These are phyloP conservation scores for Irpex sp. DNA, from an alignment of 1,284 basidiomycete genomes.

Conservation along the genomic window DNA sequence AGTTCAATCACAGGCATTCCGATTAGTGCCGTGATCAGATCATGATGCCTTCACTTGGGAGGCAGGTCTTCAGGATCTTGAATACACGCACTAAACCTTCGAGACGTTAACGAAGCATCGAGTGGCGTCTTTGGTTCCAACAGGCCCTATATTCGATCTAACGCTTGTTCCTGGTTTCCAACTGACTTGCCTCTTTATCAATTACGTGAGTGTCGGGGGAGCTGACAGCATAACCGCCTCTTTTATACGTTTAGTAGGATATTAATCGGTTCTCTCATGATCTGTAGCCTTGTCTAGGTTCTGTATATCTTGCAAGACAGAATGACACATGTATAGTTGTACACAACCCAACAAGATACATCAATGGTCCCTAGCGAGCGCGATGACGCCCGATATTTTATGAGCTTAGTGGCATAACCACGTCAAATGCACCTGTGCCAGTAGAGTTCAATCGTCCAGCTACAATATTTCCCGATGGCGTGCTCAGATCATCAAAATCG, in stretches of 20 bases:
- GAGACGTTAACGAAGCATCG: background rate
- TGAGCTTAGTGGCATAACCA: constrained; percentile 49
- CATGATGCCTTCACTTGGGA: background rate
- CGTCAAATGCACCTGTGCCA: constrained; percentile 88
- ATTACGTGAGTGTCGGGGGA: background rate
- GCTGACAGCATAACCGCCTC: background rate
- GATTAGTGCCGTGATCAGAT: background rate
- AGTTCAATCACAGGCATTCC: background rate
- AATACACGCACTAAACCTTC: background rate
- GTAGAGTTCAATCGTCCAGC: constrained; percentile 78
- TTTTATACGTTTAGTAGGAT: background rate
- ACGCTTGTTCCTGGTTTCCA: background rate
- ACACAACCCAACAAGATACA: background rate
- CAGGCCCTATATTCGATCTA: background rate
- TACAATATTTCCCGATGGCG: constrained; percentile 89
- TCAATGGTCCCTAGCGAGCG: background rate
- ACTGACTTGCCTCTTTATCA: background rate
- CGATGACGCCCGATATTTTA: background rate
- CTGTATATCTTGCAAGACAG: background rate
- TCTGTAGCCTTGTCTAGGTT: background rate
- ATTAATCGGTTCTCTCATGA: background rate
- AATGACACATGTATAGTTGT: background rate
- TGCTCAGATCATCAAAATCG: constrained; percentile 89
- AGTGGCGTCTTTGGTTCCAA: background rate
- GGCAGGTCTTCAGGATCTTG: background rate